Conservation (phyloP, 139 green algal species). For the Tetradesmus lagerheimii region DNA sequence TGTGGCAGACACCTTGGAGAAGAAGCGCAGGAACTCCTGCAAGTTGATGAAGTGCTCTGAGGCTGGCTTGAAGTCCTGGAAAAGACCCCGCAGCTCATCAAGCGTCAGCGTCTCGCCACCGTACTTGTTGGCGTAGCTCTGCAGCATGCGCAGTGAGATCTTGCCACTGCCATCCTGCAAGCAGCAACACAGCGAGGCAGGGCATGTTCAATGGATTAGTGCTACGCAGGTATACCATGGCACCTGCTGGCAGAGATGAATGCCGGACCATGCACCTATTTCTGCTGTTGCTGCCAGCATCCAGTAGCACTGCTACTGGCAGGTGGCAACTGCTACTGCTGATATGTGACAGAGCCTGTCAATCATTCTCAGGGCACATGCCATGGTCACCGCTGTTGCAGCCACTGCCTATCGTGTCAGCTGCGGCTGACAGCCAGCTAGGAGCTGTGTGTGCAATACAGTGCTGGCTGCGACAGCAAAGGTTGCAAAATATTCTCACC, state of each 20-base stretch:
- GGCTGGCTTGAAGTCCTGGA: constrained; percentile 45
- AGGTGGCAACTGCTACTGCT: too few relatives aligned
- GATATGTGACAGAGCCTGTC: too few relatives aligned
- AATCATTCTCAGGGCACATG: too few relatives aligned
- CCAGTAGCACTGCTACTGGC: too few relatives aligned
- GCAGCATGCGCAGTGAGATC: constrained; percentile 42
- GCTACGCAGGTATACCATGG: neutral
- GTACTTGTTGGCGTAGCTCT: constrained; percentile 45
- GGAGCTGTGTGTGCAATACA: too few relatives aligned
- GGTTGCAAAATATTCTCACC: neutral
- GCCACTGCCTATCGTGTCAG: too few relatives aligned
- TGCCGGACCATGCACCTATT: too few relatives aligned
- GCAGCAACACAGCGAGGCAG: neutral
- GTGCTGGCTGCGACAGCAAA: too few relatives aligned
- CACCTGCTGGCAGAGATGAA: neutral
- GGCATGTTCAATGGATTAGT: neutral
- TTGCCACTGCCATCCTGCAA: constrained; percentile 38
- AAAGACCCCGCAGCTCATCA: constrained; percentile 27
- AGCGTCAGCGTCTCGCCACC: constrained; percentile 44
- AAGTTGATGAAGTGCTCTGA: neutral
- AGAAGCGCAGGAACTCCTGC: constrained; percentile 45
- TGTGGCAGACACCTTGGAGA: constrained; percentile 31
- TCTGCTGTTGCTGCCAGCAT: too few relatives aligned
- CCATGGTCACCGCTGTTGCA: too few relatives aligned
- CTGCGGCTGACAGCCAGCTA: too few relatives aligned